Evolutionary conservation across 106 monocot genomes (phyloP).

Genomic region (Apostasia ramifera): DNA sequence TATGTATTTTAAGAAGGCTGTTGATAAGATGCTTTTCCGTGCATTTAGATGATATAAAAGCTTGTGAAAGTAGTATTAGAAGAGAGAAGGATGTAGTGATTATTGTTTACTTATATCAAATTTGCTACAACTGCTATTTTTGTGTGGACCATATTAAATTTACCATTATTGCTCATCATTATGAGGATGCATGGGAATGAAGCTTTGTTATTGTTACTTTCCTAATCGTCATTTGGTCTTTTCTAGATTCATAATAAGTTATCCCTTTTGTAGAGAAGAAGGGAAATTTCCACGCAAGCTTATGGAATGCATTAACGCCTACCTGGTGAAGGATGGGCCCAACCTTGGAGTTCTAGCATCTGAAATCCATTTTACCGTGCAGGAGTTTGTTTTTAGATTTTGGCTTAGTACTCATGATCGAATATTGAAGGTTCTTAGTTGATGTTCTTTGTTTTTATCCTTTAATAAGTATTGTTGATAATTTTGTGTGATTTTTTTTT

Average conservation of each 20-base stretch:
- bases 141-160: too few relatives aligned
- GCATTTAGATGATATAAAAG: not conserved
- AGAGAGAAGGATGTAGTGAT: not conserved
- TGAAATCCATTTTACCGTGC: conserved; percentile 62
- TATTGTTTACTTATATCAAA: not conserved
- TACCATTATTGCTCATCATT: too few relatives aligned
- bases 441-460: not conserved
- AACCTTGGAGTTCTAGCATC: conserved; percentile 62
- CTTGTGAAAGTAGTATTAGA: not conserved
- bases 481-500: not conserved
- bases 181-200: not conserved
- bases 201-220: not conserved
- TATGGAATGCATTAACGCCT: conserved; percentile 78
- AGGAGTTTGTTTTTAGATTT: conserved; percentile 59
- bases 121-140: not conserved
- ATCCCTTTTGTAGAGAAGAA: conserved; percentile 50
- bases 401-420: conserved; percentile 76
- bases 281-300: conserved; percentile 89
- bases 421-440: conserved; percentile 50
- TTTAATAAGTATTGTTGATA: conserved; percentile 6
- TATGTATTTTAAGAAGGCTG: not conserved
- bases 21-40: not conserved
- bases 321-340: conserved; percentile 84
- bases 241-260: conserved; percentile 1
- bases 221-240: not conserved